Base-by-base conservation (phyloP, 257 asterid species). In the Striga asiatica region DNA sequence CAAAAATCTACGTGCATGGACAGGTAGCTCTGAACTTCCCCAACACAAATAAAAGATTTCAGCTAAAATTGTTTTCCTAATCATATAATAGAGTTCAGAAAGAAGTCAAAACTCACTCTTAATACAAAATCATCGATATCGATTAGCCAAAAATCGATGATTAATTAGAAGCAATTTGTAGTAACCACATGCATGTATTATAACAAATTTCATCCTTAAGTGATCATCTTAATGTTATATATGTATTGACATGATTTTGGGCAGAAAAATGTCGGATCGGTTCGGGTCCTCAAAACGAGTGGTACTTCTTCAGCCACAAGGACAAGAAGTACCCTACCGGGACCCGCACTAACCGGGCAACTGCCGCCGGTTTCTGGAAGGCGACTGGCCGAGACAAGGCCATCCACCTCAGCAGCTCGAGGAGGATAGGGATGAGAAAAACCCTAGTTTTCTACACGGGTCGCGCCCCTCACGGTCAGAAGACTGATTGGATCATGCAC, bases 401-500 rank as follows among this genome's bases (percentile, higher is more conserved):
- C 41, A 77, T 83, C 24, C 77, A 75, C 50, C 71, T 70, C 58
- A 48, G 48, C 62, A 66, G 45, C 60, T 71, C 84, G 27, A 80
- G 65, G 69, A 69, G 74, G 41, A 80, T 80, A 12, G 93, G 93
- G n/a, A 80, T 77, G 88, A 73, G 93, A 51, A 83, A 83, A 67
- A 83, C 88, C 62, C 93, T 80, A 7, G 88, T 83, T 32, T 83
- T 83, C 73, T 83, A 80, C 77, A 75, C 80, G 0, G 88, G 93
- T 32, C 81, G 93, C 0, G 93, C 88, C 22, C 93, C 93, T 61
- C 88, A 68, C 13, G 93, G 88, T 64, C 80, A 70, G 6, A 83
- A 83, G 58, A 83, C 85, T 4, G 93, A 80, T 31, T 83, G 93
- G 93, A 83, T 83, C 76, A 83, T 83, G 88, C 93, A 83, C 51